These are phyloP conservation scores for Auriscalpium microsporum DNA, from an alignment of 768 basidiomycete species.

Conservation along the genomic window DNA sequence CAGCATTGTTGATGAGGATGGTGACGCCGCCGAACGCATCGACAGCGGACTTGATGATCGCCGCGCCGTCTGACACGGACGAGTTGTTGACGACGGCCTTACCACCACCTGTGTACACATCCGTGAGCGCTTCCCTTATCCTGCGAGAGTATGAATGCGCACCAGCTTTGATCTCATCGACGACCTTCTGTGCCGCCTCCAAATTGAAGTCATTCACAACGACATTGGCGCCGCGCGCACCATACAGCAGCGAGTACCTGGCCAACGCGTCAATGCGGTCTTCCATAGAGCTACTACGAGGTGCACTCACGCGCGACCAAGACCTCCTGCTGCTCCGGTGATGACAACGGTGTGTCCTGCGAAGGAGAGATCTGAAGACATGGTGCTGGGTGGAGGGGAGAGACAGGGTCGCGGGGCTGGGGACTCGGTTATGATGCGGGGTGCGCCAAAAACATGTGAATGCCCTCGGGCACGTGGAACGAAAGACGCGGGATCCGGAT, in stretches of 20 bases:
- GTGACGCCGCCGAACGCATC: conserved; percentile 77
- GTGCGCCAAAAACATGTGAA: too few relatives aligned
- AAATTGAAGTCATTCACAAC: conserved; percentile 93
- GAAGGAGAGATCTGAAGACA: conserved; percentile 53
- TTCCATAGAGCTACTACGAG: not conserved
- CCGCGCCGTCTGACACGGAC: conserved; percentile 77
- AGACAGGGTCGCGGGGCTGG: too few relatives aligned
- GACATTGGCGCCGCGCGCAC: conserved; percentile 87
- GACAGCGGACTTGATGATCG: conserved; percentile 80
- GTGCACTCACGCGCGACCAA: conserved; percentile 75
- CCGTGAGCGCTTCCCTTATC: not conserved
- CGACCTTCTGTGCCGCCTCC: conserved; percentile 84
- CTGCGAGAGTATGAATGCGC: conserved; percentile 14
- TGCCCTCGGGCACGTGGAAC: too few relatives aligned
- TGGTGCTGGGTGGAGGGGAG: conserved; percentile 10
- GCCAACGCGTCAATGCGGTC: not conserved
- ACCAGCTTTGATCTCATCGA: conserved; percentile 82
- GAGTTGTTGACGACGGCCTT: conserved; percentile 83
- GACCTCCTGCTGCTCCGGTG: conserved; percentile 93
- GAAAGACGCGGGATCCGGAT: too few relatives aligned
- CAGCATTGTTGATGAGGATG: conserved; percentile 95
- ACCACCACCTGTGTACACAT: conserved; percentile 58
- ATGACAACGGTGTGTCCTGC: conserved; percentile 87
- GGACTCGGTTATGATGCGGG: too few relatives aligned
- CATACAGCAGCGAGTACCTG: conserved; percentile 88